phyloP scores from a whole-genome alignment of 2,329 filamentous ascomycete genomes.

The Fusarium multiceps region DNA sequence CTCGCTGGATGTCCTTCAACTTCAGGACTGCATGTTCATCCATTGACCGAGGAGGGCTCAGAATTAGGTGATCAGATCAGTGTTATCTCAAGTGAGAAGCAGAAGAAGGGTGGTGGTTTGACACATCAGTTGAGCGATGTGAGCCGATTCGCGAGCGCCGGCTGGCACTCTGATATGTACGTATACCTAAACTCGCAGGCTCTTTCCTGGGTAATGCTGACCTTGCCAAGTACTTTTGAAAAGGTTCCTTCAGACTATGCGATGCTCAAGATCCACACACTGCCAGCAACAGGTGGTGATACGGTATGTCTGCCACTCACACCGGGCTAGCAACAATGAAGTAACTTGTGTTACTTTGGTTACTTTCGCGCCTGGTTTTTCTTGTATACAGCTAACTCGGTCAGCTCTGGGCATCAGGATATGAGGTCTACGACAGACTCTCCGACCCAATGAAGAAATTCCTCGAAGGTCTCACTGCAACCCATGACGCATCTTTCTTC shows the following conservation, averaged over 20 bases:
- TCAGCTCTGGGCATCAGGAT: constrained; percentile 70
- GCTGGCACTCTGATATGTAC: constrained; percentile 64
- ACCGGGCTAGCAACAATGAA: not conserved
- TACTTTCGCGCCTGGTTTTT: no score
- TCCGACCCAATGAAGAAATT: constrained; percentile 60
- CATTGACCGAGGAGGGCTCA: no score
- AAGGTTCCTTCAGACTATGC: constrained; percentile 69
- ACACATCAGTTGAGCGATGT: constrained; percentile 63
- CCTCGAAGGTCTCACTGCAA: constrained; percentile 62
- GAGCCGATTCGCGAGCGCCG: constrained; percentile 58
- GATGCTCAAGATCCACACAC: constrained; percentile 65
- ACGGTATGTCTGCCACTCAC: constrained; percentile 52
- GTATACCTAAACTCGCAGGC: constrained; percentile 1
- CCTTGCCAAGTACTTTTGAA: constrained; percentile 61
- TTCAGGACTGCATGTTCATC: constrained; percentile 65
- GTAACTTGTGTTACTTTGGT: not conserved
- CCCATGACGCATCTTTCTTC: constrained; percentile 60
- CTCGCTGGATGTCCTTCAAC: constrained; percentile 55
- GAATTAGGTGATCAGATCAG: constrained; percentile 67
- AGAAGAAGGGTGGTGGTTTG: constrained; percentile 64
- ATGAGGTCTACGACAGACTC: constrained; percentile 68
- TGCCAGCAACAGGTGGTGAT: constrained; percentile 68
- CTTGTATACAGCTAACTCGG: constrained; percentile 52
- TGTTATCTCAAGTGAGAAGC: constrained; percentile 66
- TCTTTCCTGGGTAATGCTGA: constrained; percentile 4